A percentile compares a stretch with the other conserved stretches of the same genome.
These are phyloP conservation scores for Chlamydomonas schloesseri DNA, from an alignment of 139 green algal species.

Conservation along the genomic window DNA sequence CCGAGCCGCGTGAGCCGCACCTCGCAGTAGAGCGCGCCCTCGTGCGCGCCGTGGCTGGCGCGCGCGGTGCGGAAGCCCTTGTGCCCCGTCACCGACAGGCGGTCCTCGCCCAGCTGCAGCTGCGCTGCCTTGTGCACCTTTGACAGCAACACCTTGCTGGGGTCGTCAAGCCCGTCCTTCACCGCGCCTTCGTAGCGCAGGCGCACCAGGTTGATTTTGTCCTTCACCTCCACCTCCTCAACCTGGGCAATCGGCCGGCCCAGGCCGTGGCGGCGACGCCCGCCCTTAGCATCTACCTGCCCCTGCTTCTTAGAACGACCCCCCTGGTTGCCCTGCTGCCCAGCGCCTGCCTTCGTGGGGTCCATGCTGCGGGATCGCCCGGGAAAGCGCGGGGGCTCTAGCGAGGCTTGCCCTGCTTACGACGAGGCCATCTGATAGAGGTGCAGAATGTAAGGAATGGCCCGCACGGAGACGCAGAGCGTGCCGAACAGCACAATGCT, in stretches of 20 bases:
- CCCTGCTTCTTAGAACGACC: constrained; percentile 27
- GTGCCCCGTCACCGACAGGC: constrained; percentile 66
- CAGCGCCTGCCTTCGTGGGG: too few species aligned
- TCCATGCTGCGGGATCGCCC: too few species aligned
- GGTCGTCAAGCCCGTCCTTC: constrained; percentile 43
- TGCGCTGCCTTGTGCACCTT: constrained; percentile 69
- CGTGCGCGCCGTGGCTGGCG: constrained; percentile 75
- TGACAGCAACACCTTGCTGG: constrained; percentile 59
- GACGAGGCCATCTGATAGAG: constrained; percentile 48
- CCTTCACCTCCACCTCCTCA: constrained; percentile 43
- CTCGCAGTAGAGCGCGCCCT: constrained; percentile 85
- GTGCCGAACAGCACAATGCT: constrained; percentile 70
- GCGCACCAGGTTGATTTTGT: constrained; percentile 35
- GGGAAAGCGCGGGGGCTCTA: too few species aligned
- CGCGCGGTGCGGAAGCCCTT: constrained; percentile 83
- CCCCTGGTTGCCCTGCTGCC: background rate
- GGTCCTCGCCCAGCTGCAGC: constrained; percentile 68
- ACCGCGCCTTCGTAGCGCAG: constrained; percentile 9
- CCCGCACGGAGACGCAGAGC: constrained; percentile 58
- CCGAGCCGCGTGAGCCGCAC: constrained; percentile 73
- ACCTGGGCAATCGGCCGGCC: constrained; percentile 38
- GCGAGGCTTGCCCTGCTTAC: background rate
- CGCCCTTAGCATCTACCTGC: constrained; percentile 23
- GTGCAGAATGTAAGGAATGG: constrained; percentile 75
- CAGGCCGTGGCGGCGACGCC: constrained; percentile 46